These are phyloP conservation scores for Punctularia strigosozonata DNA, from an alignment of 768 basidiomycete genomes.

Conservation along the genomic window DNA sequence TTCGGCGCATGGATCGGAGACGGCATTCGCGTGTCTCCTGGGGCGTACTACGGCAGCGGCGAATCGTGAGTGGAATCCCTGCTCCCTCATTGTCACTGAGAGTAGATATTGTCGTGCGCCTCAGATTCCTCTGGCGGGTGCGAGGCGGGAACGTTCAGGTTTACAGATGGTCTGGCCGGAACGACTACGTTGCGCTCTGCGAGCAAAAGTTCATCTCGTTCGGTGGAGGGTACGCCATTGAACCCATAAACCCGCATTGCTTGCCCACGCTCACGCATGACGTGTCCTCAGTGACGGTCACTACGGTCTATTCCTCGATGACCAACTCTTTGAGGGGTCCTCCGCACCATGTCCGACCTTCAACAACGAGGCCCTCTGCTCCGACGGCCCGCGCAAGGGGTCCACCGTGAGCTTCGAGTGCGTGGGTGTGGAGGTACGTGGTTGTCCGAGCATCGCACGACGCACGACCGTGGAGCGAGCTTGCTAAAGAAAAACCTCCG, in stretches of 20 bases:
- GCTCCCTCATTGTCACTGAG: conserved; percentile 16
- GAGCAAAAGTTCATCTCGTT: conserved; percentile 74
- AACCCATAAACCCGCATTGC: conserved; percentile 3
- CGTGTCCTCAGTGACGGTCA: conserved; percentile 54
- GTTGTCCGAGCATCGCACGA: no score
- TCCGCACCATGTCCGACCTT: conserved; percentile 82
- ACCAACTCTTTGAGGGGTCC: conserved; percentile 69
- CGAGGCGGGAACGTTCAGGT: conserved; percentile 35
- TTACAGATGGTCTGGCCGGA: conserved; percentile 79
- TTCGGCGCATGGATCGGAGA: conserved; percentile 87
- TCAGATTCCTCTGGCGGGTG: conserved; percentile 71
- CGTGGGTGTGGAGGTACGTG: conserved; percentile 90
- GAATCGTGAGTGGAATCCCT: conserved; percentile 60
- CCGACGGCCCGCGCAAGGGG: conserved; percentile 30
- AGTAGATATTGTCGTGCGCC: neutral
- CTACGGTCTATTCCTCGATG: conserved; percentile 84
- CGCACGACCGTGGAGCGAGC: no score
- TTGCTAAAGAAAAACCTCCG: no score
- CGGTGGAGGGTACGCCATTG: conserved; percentile 69
- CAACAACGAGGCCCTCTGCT: conserved; percentile 74
- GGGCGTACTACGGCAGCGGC: conserved; percentile 78
- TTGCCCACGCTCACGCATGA: conserved; percentile 2
- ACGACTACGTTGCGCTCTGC: conserved; percentile 84
- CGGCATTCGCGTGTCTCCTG: conserved; percentile 44
- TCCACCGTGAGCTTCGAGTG: conserved; percentile 72